phyloP scores from a whole-genome alignment of 306 rosid species.

The Citrullus mucosospermus region DNA sequence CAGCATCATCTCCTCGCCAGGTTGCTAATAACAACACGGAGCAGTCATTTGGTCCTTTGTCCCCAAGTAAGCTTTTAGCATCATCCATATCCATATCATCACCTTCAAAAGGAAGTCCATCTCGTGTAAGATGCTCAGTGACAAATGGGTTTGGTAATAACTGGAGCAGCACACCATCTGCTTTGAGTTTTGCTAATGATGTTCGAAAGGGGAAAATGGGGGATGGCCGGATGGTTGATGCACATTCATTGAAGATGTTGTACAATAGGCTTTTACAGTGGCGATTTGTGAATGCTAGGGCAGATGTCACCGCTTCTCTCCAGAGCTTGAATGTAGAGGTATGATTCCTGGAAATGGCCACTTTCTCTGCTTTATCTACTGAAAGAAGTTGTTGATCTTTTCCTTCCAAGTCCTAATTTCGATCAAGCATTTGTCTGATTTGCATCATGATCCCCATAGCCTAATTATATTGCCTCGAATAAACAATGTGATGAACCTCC shows the following conservation, averaged over 20 bases:
- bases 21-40: slow-evolving; percentile 30
- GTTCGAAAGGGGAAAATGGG: slow-evolving; percentile 54
- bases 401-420: not conserved
- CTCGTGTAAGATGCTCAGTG: slow-evolving; percentile 38
- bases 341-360: slow-evolving; percentile 7
- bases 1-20: slow-evolving; percentile 53
- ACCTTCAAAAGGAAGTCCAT: slow-evolving; percentile 73
- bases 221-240: slow-evolving; percentile 47
- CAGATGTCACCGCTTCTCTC: slow-evolving; percentile 39
- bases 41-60: slow-evolving; percentile 52
- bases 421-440: not conserved
- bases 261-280: slow-evolving; percentile 79
- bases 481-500: not conserved
- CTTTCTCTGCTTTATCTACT: not conserved
- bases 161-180: slow-evolving; percentile 41
- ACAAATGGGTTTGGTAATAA: slow-evolving; percentile 21
- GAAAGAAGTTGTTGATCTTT: not conserved
- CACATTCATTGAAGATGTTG: slow-evolving; percentile 58
- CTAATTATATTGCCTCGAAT: not conserved
- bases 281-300: slow-evolving; percentile 77
- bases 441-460: not conserved
- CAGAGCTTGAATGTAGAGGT: slow-evolving; percentile 85
- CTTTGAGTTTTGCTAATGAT: slow-evolving; percentile 58
- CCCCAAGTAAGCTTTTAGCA: slow-evolving; percentile 45
- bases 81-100: slow-evolving; percentile 28